Base-by-base conservation (phyloP, 371 early-diverging fungal genomes). In the Cokeromyces recurvatus region DNA sequence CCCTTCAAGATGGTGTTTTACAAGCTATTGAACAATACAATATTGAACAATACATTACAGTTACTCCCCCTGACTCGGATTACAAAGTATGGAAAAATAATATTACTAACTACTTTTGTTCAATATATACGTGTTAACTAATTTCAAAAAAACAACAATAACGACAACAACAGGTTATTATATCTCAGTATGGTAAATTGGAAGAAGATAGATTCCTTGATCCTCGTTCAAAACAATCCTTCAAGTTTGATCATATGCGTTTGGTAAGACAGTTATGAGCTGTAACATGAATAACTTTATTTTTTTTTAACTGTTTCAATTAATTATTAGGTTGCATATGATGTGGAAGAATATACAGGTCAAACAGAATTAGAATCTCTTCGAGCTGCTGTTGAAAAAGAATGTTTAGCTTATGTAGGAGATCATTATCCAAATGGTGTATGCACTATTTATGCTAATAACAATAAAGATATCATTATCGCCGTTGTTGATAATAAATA, bases 401-500 rank as follows among this genome's bases (percentile, higher is more conserved):
- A 83, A 22, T 67, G 81, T 15, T 46, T 66, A 9, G 50, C 48
- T 0, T 95, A 95, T 53, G 69, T 86, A 1, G 39, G 56, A 5
- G 85, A 90, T 25, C 92, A 92, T 60, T 96, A 85, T 57, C 84
- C 89, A 2, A 71, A 85, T 7, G 94, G 94, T 12, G 77, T 74
- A 0, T 66, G 68, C 5, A 64, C 86, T 3, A 90, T 92, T 29
- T 90, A 78, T 62, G 66, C 59, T 15, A 51, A 59, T 14, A 63
- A 74, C 3, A 63, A 72, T 3, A 77, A 76, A 4, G 57, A 71
- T 11, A 49, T 91, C 34, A 77, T 73, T 3, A 64, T 91, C 43
- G 79, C 79, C 29, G 82, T 95, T 45, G 91, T 93, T 24, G 87
- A 81, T 57, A 90, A 87, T 77, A 91, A 90, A 68, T 95, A 89